Base-by-base conservation (phyloP, 148 eudicot genomes). In the Chenopodium formosanum region DNA sequence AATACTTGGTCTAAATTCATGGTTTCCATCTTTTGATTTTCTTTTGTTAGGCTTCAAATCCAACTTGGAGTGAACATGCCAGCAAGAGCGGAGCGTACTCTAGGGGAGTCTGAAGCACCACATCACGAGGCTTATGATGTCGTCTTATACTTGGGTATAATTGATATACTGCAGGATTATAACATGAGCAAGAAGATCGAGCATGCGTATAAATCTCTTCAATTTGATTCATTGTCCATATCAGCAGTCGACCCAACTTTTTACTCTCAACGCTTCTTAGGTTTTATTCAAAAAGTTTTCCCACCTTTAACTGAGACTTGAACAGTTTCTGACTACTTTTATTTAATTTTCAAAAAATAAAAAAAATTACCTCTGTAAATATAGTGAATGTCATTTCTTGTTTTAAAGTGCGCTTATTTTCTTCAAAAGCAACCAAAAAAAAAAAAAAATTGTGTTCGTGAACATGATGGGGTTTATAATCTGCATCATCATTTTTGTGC, bases 31-130 rank as follows among this genome's bases (percentile, higher is more conserved):
- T 47, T 73, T 48, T 14, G 56, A 40, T 67, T 60, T 27, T 40
- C 12, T 60, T 75, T 75, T 78, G 72, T 65, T 81, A 94, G 99
- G 82, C 92, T 96, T 74, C 99, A 96, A 79, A 92, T 96, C 69
- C 99, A 96, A 86, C 97, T 96, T 25, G 98, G 99, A 74, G 99
- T 96, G 77, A 96, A 96, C 89, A 94, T 96, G 94, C 99, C 98
- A 67, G 95, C 99, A 20, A 91, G 99, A 84, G 99, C 99, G 68
- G 98, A 96, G 82, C 93, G 58, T 58, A 83, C 81, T 20, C 87
- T 91, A 12, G 94, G 86, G 50, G 81, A 84, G 44, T 86, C 89
- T 29, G 84, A 83, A 68, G 66, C 73, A 60, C 86, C 86, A 76
- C 90, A 88, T 82, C 97, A 86, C 40, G 91, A 92, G 86, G 95